Conservation (phyloP, 352 stramenopile genomes). For the Phytophthora melonis region DNA sequence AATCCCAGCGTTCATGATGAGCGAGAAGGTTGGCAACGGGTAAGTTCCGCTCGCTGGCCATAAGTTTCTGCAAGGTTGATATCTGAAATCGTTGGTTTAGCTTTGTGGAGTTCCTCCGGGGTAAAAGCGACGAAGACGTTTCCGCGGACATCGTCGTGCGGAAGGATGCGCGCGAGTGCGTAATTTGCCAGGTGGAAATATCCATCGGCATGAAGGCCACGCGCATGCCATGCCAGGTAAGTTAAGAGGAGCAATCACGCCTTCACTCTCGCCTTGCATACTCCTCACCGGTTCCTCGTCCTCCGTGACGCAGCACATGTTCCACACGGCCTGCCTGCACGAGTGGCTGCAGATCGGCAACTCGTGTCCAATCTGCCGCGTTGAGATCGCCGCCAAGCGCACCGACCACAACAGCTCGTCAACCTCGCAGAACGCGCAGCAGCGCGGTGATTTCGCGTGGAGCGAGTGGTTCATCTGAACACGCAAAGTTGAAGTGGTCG, state of each 20-base stretch:
- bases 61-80: neutral
- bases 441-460: constrained; percentile 70
- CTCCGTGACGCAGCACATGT: constrained; percentile 65
- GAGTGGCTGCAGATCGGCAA: constrained; percentile 88
- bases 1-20: constrained; percentile 87
- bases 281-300: constrained; percentile 5
- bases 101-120: constrained; percentile 67
- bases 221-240: constrained; percentile 76
- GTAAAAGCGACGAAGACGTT: constrained; percentile 29
- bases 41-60: constrained; percentile 19
- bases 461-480: constrained; percentile 67
- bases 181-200: constrained; percentile 86
- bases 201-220: constrained; percentile 74
- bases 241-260: neutral
- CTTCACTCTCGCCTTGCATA: constrained; percentile 5
- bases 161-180: constrained; percentile 78
- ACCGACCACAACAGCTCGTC: constrained; percentile 33
- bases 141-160: constrained; percentile 65
- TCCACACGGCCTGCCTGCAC: constrained; percentile 81
- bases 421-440: constrained; percentile 49
- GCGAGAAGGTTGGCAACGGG: constrained; percentile 71
- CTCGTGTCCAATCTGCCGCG: constrained; percentile 85
- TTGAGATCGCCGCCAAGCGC: constrained; percentile 72
- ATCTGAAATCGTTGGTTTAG: constrained; percentile 33
- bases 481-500: neutral